Evolutionary conservation across 306 rosid genomes (phyloP), one percentile per base, ranked within the genome.

Genomic region (Trifolium fragiferum): DNA sequence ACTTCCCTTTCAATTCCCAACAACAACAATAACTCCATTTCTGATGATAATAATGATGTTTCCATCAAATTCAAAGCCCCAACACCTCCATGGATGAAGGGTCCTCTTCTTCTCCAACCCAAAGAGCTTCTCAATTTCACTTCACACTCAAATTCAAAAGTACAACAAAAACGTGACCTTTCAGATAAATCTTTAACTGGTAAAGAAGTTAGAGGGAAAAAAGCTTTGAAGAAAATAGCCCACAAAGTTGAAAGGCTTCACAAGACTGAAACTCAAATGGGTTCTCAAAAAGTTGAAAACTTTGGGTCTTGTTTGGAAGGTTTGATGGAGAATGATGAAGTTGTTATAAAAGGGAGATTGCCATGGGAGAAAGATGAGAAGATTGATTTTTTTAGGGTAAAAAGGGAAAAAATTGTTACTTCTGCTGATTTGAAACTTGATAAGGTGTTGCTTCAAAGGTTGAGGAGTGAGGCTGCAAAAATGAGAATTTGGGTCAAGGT

Each of bases 401-500:
- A 82, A 81, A 86, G 79, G 82, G 86, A 86, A 55, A 90, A 71
- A 80, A 54, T 14, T 19, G 72, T 47, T 33, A 82, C 77, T 20
- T 80, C 76, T 25, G 97, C 90, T 0, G 95, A 93, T 16, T 71
- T 87, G 88, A 79, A 35, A 27, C 88, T 89, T 79, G 90, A 93
- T 64, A 77, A 77, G 77, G 83, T 30, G 57, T 73, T 90, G 75
- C 93, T 90, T 51, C 81, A 61, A 44, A 86, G 97, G 85, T 74
- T 93, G 81, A 87, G 91, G 69, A 60, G 53, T 68, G 97, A 89
- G 79, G 98, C 93, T 27, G 80, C 85, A 2, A 78, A 54, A 66
- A 80, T 90, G 86, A 83, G 91, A 65, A 72, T 50, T 6, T 93
- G 98, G 98, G 78, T 90, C 60, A 93, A 93, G 89, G 96, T 93